These are phyloP conservation scores for Macrolepiota albuminosa DNA, from an alignment of 768 basidiomycete species.

Conservation along the genomic window DNA sequence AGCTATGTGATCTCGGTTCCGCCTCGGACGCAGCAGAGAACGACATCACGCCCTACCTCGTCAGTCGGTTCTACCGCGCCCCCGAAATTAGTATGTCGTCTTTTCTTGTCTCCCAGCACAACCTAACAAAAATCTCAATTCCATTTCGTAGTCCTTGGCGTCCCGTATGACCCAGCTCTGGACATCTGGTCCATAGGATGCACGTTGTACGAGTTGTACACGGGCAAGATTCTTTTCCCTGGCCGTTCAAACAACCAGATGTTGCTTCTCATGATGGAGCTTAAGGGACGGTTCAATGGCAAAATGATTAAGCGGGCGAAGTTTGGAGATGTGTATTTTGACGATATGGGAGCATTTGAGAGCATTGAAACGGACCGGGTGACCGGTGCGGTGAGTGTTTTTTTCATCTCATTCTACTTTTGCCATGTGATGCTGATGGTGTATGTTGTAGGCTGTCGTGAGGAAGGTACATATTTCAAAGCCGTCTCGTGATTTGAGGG, in stretches of 20 bases:
- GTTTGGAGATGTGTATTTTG: slow-evolving; percentile 91
- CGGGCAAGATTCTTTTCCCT: slow-evolving; percentile 96
- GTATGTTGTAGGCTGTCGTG: slow-evolving; percentile 58
- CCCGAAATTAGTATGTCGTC: slow-evolving; percentile 88
- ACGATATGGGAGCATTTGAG: slow-evolving; percentile 85
- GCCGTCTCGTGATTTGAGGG: slow-evolving; percentile 73
- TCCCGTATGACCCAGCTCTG: slow-evolving; percentile 89
- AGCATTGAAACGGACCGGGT: slow-evolving; percentile 81
- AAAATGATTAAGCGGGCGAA: slow-evolving; percentile 94
- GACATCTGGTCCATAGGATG: slow-evolving; percentile 98
- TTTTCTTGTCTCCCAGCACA: not conserved
- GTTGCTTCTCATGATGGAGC: slow-evolving; percentile 96
- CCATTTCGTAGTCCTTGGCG: slow-evolving; percentile 70
- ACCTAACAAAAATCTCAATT: not conserved
- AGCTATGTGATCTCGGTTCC: slow-evolving; percentile 96
- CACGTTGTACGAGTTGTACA: slow-evolving; percentile 93
- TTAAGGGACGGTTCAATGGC: slow-evolving; percentile 89
- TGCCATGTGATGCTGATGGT: slow-evolving; percentile 14
- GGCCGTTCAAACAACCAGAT: slow-evolving; percentile 98
- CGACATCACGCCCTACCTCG: slow-evolving; percentile 97
- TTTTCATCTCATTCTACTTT: slow-evolving; percentile 2
- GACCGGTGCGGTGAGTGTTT: slow-evolving; percentile 68
- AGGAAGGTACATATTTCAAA: slow-evolving; percentile 82
- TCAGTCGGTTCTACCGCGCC: slow-evolving; percentile 95
- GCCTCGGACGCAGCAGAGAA: slow-evolving; percentile 93